Base-by-base conservation (phyloP, 352 stramenopile species). In the Pythium monospermum region DNA sequence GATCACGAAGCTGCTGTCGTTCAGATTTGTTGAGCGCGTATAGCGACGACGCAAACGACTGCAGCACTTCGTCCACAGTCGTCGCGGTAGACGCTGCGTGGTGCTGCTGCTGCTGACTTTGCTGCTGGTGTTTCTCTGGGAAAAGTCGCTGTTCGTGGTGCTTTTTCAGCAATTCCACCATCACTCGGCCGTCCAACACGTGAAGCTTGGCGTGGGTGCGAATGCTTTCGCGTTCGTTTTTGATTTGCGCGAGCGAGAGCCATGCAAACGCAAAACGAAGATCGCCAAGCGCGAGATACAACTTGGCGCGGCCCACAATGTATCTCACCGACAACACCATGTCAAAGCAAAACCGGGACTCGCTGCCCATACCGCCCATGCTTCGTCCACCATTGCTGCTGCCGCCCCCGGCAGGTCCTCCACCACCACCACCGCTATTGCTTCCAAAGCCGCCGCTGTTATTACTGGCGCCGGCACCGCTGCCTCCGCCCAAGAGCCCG, bases 281-380 rank as follows among this genome's bases (percentile, higher is more conserved):
- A 21, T 90, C 76, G 12, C 66, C 58, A 0, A 79, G 43, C 19
- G 80, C 66, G 25, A 89, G 49, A 36, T 83, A 79, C 44, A 87
- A 57, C 57, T 88, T 87, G 16, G 73, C 70, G 4, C 81, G 78
- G 18, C 72, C 78, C 3, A 79, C 21, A 13, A 90, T 78, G 39
- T 92, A 94, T 2, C 83, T 71, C 4, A 87, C 59, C 10, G 71
- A 85, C 18, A 82, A 72, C 15, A 87, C 80, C 75, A 90, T 90
- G 31, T 94, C 83, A 36, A 91, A 90, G 25, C 75, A 87, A 46
- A 80, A 88, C 7, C 82, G 70, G 19, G 76, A 75, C 52, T 91
- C 81, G 33, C 77, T 92, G 3, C 76, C 74, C 60, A 92, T 85
- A 19, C 78, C 81, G 11, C 75, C 72, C 27, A 87, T 70, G 25